Base-by-base conservation (phyloP, 2,329 filamentous ascomycete species). In the Botrytis cinerea region DNA sequence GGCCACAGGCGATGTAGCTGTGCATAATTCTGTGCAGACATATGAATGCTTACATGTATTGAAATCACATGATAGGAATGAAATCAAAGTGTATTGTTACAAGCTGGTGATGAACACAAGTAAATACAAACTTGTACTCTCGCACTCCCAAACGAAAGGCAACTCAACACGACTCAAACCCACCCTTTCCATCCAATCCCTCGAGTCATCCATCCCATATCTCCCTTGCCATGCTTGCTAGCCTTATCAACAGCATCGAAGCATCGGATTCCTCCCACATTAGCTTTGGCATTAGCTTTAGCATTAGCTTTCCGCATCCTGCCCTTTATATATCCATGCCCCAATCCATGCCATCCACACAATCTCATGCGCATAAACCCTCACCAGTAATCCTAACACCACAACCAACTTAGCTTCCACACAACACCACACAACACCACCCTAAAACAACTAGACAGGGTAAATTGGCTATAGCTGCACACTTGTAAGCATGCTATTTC, bases 331-430 rank as follows among this genome's bases (percentile, higher is more conserved):
- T 38, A 61, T 61, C 59, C 59, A 61, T 38, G 32, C 32, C 32
- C n/a, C 51, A 57, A 64, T 64, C 63, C 43, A 66, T 66, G 28
- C 32, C 25, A 8, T 35, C 63, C 63, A 66, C 43, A 46, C 63
- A 66, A 14, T 32, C 32, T 66, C 62, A 66, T 32, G n/a, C 62
- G 62, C 62, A 64, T 35, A 32, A 64, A 48, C 3, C n/a, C 43
- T 32, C 28, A 66, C 35, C 59, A 14, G 35, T 38, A 20, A 64
- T 64, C 62, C 12, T n/a, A 64, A 64, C 43, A 38, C 9, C 45
- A 66, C 28, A n/a, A 20, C 43, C 43, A 48, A n/a, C 60, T 25
- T 62, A 62, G 60, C 38, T 28, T n/a, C 35, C 38, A 62, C 38
- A 43, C 60, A 62, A 62, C 38, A 62, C 60, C 60, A 20, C 38